Conservation (phyloP, 2,329 filamentous ascomycete genomes). For the Calonectria pauciramosa region DNA sequence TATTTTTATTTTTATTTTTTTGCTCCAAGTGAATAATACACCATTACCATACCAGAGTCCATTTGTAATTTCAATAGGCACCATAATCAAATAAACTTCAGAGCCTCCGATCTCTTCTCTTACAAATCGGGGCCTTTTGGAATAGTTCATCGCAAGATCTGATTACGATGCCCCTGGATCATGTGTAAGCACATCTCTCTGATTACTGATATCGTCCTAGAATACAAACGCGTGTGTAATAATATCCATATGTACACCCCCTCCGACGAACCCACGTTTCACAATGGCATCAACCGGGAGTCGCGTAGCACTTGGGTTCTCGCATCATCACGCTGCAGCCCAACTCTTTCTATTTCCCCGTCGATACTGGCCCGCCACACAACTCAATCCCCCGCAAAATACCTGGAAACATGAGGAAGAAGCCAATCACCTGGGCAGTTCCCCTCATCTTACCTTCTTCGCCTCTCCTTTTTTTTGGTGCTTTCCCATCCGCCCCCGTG, state of each 20-base stretch:
- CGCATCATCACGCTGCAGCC: neutral
- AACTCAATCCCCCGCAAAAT: neutral
- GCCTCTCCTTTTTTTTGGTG: neutral
- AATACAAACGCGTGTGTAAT: neutral
- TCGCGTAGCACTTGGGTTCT: conserved; percentile 8
- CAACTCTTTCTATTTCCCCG: neutral
- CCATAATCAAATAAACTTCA: neutral
- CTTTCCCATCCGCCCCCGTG: neutral
- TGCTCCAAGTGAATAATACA: neutral
- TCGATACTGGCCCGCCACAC: neutral
- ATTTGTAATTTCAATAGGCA: neutral
- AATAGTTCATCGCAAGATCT: neutral
- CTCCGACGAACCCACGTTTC: neutral
- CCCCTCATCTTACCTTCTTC: neutral
- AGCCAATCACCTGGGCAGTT: neutral
- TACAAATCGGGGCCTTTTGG: neutral
- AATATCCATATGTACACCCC: neutral
- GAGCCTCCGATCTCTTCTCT: neutral
- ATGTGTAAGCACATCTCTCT: neutral
- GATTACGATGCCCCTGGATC: neutral
- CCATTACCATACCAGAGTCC: neutral
- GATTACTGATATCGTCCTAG: neutral
- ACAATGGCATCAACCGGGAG: neutral
- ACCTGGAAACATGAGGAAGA: neutral
- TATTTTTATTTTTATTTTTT: too few relatives aligned